phyloP scores from a whole-genome alignment of 306 rosid species.

The Citrullus amarus region DNA sequence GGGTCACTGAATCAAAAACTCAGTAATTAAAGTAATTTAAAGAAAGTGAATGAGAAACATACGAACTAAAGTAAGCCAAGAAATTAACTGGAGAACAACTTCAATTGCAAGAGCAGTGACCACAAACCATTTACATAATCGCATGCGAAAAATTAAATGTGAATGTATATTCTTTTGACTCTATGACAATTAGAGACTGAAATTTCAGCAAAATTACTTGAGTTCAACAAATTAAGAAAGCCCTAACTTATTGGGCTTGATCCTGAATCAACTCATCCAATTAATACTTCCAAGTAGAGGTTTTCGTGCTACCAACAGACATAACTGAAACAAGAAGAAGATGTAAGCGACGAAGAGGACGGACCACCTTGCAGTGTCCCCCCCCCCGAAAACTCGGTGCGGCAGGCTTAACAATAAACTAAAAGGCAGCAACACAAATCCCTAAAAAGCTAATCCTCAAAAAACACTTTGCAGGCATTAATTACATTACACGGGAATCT shows the following conservation, averaged over 20 bases:
- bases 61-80: background rate
- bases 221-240: background rate
- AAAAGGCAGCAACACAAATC: background rate
- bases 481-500: background rate
- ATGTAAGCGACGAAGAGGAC: too few species aligned
- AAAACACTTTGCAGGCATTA: background rate
- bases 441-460: background rate
- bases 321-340: too few species aligned
- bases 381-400: too few species aligned
- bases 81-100: background rate
- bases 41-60: background rate
- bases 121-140: background rate
- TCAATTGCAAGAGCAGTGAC: background rate
- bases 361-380: too few species aligned
- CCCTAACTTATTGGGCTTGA: background rate
- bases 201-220: background rate
- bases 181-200: background rate
- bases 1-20: slow-evolving; percentile 40
- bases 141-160: background rate
- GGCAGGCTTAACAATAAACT: background rate
- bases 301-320: background rate
- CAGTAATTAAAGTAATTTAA: slow-evolving; percentile 16
- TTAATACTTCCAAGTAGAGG: background rate
- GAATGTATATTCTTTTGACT: background rate
- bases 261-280: background rate